Evolutionary conservation across 164 flowering plant species (phyloP), one percentile per base, ranked within the genome.

Genomic region (Annona squamosa): DNA sequence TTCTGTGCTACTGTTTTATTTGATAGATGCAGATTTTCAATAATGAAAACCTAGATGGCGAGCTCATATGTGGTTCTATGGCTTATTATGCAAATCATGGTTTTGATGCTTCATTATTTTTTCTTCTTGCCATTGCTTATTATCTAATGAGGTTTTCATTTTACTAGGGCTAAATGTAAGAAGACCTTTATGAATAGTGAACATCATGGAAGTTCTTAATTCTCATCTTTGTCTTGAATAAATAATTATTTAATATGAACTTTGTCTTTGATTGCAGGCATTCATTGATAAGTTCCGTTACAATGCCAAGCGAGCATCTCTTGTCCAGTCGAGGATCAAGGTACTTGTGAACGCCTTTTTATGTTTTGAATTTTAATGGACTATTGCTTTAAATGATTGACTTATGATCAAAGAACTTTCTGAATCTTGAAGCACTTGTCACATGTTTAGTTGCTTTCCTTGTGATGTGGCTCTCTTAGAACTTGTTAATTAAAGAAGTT

Each of bases 291-390:
- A 96, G 84, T 96, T 96, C 81, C 89, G 99, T 1, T 96, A 87
- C 83, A 96, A 96, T 83, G 98, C 99, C 69, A 96, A 96, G 82
- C 87, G 99, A 78, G 98, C 99, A 73, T 86, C 99, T 73, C 98
- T 96, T 83, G 99, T 96, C 73, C 99, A 93, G 81, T 96, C 99
- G 57, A 96, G 99, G 86, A 96, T 96, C 81, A 91, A 93, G 97
- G 99, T 95, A 69, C 67, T 65, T 46, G 3, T 72, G 57, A 46
- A 52, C 7, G 59, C 9, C 13, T 52, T 3, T 52, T 52, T 52
- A 52, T 52, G 59, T 5, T 52, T 10, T 52, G 9, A 52, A 52
- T 16, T 16, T 52, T 52, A 16, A 16, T 52, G 9, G 59, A 52
- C 13, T 52, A 52, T 52, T 16, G 13, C 59, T 52, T 16, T 52